Conservation (phyloP, 108 stramenopile genomes). For the Skeletonema menzelii region DNA sequence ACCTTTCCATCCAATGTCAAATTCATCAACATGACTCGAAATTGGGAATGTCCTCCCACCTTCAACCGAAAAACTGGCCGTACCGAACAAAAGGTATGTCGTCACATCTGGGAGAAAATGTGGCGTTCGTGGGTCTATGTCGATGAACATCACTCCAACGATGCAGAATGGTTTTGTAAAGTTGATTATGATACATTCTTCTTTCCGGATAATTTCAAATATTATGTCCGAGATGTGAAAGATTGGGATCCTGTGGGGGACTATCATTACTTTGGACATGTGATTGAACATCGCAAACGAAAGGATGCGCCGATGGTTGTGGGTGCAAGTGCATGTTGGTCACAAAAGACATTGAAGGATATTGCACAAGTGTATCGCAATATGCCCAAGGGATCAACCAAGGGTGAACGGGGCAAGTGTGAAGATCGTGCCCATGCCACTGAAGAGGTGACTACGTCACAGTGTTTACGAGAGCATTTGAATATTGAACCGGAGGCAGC, state of each 20-base stretch:
- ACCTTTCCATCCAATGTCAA: constrained; percentile 46
- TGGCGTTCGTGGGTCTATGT: constrained; percentile 52
- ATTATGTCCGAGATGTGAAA: constrained; percentile 33
- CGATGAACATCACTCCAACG: constrained; percentile 32
- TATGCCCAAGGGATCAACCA: constrained; percentile 40
- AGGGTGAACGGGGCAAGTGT: constrained; percentile 43
- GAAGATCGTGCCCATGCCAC: constrained; percentile 48
- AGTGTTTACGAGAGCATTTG: constrained; percentile 36
- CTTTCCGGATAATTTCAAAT: constrained; percentile 51
- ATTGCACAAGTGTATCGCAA: constrained; percentile 43
- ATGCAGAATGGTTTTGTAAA: constrained; percentile 54
- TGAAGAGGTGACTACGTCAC: constrained; percentile 39
- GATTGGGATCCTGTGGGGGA: constrained; percentile 37
- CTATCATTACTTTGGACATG: constrained; percentile 52
- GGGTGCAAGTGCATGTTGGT: constrained; percentile 44
- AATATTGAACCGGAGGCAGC: constrained; percentile 37
- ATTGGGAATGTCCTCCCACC: constrained; percentile 31
- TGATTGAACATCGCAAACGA: constrained; percentile 20
- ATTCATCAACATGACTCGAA: constrained; percentile 51
- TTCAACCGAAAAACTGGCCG: background rate
- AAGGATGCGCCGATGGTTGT: constrained; percentile 33
- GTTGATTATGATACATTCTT: constrained; percentile 55
- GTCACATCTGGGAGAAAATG: constrained; percentile 57
- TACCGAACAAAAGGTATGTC: constrained; percentile 40
- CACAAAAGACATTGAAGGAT: constrained; percentile 37